A percentile compares a stretch with the other conserved stretches of the same genome.
These are phyloP conservation scores for Pleurotus ostreatus DNA, from an alignment of 768 basidiomycete genomes.

Conservation along the genomic window DNA sequence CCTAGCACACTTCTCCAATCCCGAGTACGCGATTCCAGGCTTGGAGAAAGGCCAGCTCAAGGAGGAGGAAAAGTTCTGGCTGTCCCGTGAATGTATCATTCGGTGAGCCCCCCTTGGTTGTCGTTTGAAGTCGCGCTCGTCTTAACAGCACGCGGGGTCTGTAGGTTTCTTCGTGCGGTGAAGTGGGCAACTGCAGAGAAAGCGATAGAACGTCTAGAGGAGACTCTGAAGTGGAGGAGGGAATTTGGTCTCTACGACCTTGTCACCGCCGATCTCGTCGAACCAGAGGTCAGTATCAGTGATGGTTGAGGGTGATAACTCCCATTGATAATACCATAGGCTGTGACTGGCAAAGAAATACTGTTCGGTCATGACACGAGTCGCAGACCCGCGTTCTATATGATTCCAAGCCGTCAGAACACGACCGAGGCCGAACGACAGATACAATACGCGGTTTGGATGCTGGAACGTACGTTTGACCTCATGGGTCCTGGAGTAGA, in stretches of 20 bases:
- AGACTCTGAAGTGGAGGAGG: slow-evolving; percentile 74
- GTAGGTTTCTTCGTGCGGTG: slow-evolving; percentile 70
- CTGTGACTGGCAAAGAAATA: slow-evolving; percentile 79
- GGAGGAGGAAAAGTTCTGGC: slow-evolving; percentile 76
- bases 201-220: slow-evolving; percentile 64
- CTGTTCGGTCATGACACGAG: slow-evolving; percentile 69
- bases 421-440: slow-evolving; percentile 66
- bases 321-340: slow-evolving; percentile 30
- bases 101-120: slow-evolving; percentile 33
- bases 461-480: slow-evolving; percentile 72
- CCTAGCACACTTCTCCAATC: slow-evolving; percentile 52
- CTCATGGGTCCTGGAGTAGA: slow-evolving; percentile 81
- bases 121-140: neutral
- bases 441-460: slow-evolving; percentile 71
- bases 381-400: slow-evolving; percentile 66
- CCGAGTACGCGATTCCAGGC: slow-evolving; percentile 50
- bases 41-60: slow-evolving; percentile 40
- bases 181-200: slow-evolving; percentile 61
- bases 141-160: too few relatives aligned
- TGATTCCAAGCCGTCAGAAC: slow-evolving; percentile 71
- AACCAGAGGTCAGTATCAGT: slow-evolving; percentile 57
- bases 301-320: neutral
- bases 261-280: slow-evolving; percentile 59
- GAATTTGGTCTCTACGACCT: slow-evolving; percentile 70
- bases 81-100: slow-evolving; percentile 72